phyloP scores from a whole-genome alignment of 108 stramenopile genomes.

The Aurantiochytrium sp. region DNA sequence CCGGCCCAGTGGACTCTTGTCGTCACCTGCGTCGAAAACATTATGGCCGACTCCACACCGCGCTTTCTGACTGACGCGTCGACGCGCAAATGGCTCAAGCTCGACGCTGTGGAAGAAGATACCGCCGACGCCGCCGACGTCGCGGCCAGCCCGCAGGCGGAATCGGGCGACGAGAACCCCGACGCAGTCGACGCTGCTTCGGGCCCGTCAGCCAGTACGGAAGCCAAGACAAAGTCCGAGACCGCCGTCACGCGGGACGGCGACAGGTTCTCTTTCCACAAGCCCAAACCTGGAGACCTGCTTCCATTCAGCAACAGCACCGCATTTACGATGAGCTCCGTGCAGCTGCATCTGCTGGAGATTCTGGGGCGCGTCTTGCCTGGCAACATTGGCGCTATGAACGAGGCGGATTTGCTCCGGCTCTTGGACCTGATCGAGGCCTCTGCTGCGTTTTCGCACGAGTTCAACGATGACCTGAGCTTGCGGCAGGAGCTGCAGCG shows the following conservation, averaged over 20 bases:
- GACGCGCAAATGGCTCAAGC: background rate
- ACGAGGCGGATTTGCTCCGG: background rate
- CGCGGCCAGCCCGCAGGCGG: no score
- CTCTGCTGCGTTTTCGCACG: background rate
- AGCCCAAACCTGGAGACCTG: background rate
- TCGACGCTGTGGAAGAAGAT: background rate
- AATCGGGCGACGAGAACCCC: no score
- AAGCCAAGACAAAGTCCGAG: background rate
- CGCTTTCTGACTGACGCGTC: background rate
- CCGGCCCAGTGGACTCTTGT: background rate
- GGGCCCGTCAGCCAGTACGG: background rate
- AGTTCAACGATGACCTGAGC: constrained; percentile 33
- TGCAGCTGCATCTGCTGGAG: constrained; percentile 14
- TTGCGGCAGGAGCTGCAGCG: constrained; percentile 17
- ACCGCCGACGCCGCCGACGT: background rate
- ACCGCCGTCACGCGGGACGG: background rate
- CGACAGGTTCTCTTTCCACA: background rate
- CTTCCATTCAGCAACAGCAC: background rate
- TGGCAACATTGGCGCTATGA: background rate
- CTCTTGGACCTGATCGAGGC: constrained; percentile 9
- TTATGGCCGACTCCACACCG: background rate
- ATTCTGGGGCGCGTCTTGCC: background rate
- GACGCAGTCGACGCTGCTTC: no score
- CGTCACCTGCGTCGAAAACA: background rate
- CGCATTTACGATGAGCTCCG: background rate